Evolutionary conservation across 371 early-diverging fungal species (phyloP), one percentile per base, ranked within the genome.

Genomic region (Mucor velutinosus): DNA sequence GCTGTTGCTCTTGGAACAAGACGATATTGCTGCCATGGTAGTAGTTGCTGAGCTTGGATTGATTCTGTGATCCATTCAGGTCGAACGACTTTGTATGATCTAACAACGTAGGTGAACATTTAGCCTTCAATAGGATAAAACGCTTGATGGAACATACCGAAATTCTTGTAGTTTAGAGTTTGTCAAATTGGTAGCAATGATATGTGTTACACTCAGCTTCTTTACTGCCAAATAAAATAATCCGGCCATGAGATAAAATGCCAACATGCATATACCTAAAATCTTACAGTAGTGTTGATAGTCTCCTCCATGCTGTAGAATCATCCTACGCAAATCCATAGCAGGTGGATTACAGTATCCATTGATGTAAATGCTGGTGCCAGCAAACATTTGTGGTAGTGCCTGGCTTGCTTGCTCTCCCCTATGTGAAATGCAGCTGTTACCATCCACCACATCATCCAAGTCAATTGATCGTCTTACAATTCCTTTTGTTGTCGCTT

Each of bases 61-160:
- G 88, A 87, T 23, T 94, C 94, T 0, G 78, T 71, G 11, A 96
- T 78, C 95, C 95, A 96, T 21, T 85, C 84, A 7, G 95, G 93
- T 23, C 75, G 86, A 6, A 94, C 93, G 0, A 96, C 89, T 39
- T 86, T 87, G 79, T 91, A 90, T 39, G 81, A 73, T 33, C 88
- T 89, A 64, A 19, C 47, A 45, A 47, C n/a, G 19, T 3, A 10
- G 5, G 45, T 32, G n/a, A 58, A 12, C 33, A 29, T 58, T 0
- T 2, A 29, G 33, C 19, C n/a, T n/a, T 58, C 3, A 23, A 7
- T 21, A n/a, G n/a, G n/a, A n/a, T n/a, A n/a, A n/a, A n/a, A n/a
- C n/a, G n/a, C n/a, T n/a, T n/a, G n/a, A n/a, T n/a, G n/a, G 7
- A 30, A 6, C 5, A 4, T 84, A 82, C 82, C 88, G 74, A 65